A percentile compares a stretch with the other conserved stretches of the same genome.
phyloP scores from a whole-genome alignment of 2,329 filamentous ascomycete genomes.

The Monosporascus sp. region DNA sequence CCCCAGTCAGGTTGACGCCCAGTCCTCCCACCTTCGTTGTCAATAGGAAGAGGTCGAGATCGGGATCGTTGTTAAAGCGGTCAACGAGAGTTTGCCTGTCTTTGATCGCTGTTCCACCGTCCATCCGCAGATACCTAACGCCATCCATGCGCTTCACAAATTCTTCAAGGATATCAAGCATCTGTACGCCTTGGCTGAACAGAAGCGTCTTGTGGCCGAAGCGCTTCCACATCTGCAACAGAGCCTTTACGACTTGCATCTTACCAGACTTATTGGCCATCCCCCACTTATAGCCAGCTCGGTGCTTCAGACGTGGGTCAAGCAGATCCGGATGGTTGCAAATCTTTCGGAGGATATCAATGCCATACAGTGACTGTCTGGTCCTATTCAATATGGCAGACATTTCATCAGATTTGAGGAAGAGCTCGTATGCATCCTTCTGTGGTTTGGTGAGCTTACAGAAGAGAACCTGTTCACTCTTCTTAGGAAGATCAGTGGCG shows the following conservation, averaged over 20 bases:
- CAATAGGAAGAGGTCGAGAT: slow-evolving; percentile 82
- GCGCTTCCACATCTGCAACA: slow-evolving; percentile 84
- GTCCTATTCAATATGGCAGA: slow-evolving; percentile 71
- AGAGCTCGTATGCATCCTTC: slow-evolving; percentile 73
- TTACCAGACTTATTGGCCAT: slow-evolving; percentile 79
- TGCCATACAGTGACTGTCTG: slow-evolving; percentile 78
- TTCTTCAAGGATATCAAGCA: slow-evolving; percentile 88
- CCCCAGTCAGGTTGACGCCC: slow-evolving; percentile 90
- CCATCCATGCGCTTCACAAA: slow-evolving; percentile 65
- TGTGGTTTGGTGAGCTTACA: slow-evolving; percentile 85
- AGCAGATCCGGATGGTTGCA: slow-evolving; percentile 94
- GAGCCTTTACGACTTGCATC: slow-evolving; percentile 86
- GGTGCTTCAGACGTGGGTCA: slow-evolving; percentile 52
- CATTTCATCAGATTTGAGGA: slow-evolving; percentile 80
- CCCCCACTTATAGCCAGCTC: slow-evolving; percentile 72
- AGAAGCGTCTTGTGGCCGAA: slow-evolving; percentile 89
- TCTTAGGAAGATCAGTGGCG: slow-evolving; percentile 87
- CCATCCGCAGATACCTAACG: slow-evolving; percentile 83
- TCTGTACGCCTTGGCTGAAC: slow-evolving; percentile 89
- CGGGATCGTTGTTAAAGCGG: slow-evolving; percentile 77
- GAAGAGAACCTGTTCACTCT: slow-evolving; percentile 93
- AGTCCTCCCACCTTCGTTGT: slow-evolving; percentile 95
- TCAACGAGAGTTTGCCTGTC: slow-evolving; percentile 87
- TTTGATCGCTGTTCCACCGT: slow-evolving; percentile 85
- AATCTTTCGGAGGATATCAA: slow-evolving; percentile 90